phyloP scores from a whole-genome alignment of 371 early-diverging fungal species.

The Zopfochytrium polystomum region DNA sequence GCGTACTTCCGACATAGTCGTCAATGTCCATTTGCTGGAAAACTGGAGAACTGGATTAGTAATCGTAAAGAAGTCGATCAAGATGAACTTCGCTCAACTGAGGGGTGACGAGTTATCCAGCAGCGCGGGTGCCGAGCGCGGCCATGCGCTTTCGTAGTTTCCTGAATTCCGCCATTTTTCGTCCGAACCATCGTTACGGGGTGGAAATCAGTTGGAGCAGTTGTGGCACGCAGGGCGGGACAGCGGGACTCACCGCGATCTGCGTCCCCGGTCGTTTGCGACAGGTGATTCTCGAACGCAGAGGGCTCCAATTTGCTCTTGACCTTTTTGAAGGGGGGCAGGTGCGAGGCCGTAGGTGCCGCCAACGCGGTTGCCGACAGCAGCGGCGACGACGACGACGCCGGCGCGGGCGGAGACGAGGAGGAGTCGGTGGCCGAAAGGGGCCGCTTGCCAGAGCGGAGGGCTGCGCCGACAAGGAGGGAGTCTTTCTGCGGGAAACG shows the following conservation, averaged over 20 bases:
- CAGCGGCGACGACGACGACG: too few species aligned
- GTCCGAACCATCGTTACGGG: too few species aligned
- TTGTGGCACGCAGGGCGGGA: neutral
- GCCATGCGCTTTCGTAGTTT: neutral
- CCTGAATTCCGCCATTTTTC: too few species aligned
- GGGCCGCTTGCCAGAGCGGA: too few species aligned
- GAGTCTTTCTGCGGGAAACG: too few species aligned
- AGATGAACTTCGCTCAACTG: neutral
- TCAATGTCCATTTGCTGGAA: conserved; percentile 95
- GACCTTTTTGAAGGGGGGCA: too few species aligned
- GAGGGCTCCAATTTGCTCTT: conserved; percentile 4
- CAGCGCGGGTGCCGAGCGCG: neutral
- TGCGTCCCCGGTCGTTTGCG: neutral
- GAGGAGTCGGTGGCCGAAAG: too few species aligned
- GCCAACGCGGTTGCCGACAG: too few species aligned
- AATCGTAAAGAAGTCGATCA: neutral
- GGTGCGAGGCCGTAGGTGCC: too few species aligned
- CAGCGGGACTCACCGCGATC: neutral
- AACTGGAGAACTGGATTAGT: conserved; percentile 42
- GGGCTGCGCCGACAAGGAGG: too few species aligned
- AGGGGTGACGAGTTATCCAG: neutral
- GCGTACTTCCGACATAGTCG: conserved; percentile 48
- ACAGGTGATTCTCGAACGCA: neutral
- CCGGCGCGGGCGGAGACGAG: too few species aligned
- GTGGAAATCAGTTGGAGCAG: too few species aligned